Evolutionary conservation across 345 rosid genomes (phyloP).

Genomic region (Clausena lansium): DNA sequence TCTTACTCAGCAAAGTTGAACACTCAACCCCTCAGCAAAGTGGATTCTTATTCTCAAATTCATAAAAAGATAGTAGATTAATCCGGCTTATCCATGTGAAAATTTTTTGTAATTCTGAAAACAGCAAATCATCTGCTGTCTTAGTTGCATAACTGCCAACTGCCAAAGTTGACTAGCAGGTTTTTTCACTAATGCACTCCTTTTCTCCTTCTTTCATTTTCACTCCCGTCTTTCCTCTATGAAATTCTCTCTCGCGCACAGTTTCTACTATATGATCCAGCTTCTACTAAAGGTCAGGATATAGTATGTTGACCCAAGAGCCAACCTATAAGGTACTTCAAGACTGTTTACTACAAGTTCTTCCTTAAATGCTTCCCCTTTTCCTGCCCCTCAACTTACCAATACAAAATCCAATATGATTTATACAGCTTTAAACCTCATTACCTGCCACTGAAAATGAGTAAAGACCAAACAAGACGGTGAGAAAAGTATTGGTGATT

Average conservation of each 20-base stretch:
- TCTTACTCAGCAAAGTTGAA: background rate
- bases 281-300: background rate
- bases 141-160: background rate
- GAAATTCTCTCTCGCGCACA: background rate
- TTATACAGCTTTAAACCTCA: background rate
- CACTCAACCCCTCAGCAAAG: background rate
- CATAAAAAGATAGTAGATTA: background rate
- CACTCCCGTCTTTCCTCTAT: background rate
- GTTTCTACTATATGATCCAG: background rate
- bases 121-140: background rate
- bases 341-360: background rate
- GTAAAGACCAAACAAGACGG: too few species aligned
- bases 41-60: background rate
- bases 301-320: background rate
- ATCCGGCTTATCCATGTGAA: background rate
- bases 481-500: background rate
- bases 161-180: background rate
- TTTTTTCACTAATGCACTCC: background rate
- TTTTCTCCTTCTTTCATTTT: background rate
- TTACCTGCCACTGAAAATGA: background rate
- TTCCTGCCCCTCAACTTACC: background rate
- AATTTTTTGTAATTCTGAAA: background rate
- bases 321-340: background rate
- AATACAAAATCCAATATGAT: background rate
- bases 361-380: background rate